Evolutionary conservation across 2,329 filamentous ascomycete species (phyloP), one percentile per base, ranked within the genome.

Genomic region (Tolypocladium nubicola): DNA sequence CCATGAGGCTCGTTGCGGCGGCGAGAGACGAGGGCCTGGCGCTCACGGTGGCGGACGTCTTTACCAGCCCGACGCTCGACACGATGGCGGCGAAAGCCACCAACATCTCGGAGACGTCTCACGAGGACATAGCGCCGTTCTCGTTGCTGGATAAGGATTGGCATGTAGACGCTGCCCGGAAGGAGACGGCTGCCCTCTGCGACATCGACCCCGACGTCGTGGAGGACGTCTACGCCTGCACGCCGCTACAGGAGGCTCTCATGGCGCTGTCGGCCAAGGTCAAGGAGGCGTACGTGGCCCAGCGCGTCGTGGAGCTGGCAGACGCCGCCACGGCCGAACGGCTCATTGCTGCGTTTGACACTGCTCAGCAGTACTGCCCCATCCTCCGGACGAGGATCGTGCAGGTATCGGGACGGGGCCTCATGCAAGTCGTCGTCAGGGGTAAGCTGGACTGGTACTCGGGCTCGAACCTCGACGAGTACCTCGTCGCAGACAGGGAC

Each of bases 221-320:
- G 5, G 76, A 80, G 53, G 79, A 84, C 58, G 65, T 80, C 0
- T 83, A 81, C 56, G 79, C 80, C 1, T 81, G 78, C 66, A 79
- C 79, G 0, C 75, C 79, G 0, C 68, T 81, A 1, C 80, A 84
- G 59, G 79, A 81, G 63, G 78, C 76, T 1, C 71, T 83, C 2
- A 76, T 83, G 70, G 77, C 79, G 0, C 65, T 83, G 7, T 79
- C 79, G 2, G 72, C 74, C 58, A 79, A 79, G 63, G 70, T 76
- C 30, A 71, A 73, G 39, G 79, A 79, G 47, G 75, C 77, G 0
- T 84, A 83, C 45, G 73, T 83, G 3, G 78, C 77, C 2, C 78
- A 78, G 60, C 70, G 76, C 43, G 75, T 80, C 1, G 70, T 78
- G 26, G 67, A 73, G 47, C 66, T 81, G 4, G 62, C 67, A 6